Conservation (phyloP, 768 basidiomycete genomes). For the Hygrocybe coccinea region DNA sequence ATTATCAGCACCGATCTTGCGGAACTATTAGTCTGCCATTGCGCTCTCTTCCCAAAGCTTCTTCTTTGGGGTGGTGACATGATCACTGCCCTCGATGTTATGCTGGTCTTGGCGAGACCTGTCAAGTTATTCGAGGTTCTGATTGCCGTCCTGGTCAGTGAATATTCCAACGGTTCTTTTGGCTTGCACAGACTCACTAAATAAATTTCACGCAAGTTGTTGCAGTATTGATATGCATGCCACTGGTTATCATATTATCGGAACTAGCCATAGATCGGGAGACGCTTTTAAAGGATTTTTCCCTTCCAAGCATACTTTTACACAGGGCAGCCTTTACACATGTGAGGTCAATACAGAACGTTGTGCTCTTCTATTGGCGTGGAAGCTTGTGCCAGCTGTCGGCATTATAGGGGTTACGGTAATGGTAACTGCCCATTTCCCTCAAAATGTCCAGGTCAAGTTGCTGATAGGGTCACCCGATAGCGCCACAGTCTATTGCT, state of each 20-base stretch:
- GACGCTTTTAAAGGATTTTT: slow-evolving; percentile 71
- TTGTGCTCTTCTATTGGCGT: slow-evolving; percentile 17
- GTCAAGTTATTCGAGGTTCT: slow-evolving; percentile 64
- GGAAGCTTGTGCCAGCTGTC: slow-evolving; percentile 19
- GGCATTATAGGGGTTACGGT: slow-evolving; percentile 6
- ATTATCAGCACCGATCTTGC: slow-evolving; percentile 77
- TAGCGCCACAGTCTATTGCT: slow-evolving; percentile 87
- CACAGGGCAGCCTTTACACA: slow-evolving; percentile 55
- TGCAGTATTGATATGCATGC: slow-evolving; percentile 75
- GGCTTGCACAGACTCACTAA: background rate
- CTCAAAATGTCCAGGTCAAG: background rate
- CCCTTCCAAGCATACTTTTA: slow-evolving; percentile 61
- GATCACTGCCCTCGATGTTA: slow-evolving; percentile 62
- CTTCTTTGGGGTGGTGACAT: slow-evolving; percentile 69
- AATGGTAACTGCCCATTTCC: background rate
- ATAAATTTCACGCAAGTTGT: slow-evolving; percentile 42
- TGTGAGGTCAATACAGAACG: slow-evolving; percentile 37
- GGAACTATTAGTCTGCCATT: slow-evolving; percentile 74
- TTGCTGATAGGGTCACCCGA: background rate
- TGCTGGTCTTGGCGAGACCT: slow-evolving; percentile 64
- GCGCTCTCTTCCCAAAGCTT: slow-evolving; percentile 66
- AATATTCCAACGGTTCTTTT: background rate
- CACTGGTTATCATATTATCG: slow-evolving; percentile 66
- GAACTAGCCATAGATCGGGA: slow-evolving; percentile 63
- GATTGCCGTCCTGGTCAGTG: slow-evolving; percentile 56